Conservation (phyloP, 2,329 filamentous ascomycete genomes). For the Claviceps pusilla region DNA sequence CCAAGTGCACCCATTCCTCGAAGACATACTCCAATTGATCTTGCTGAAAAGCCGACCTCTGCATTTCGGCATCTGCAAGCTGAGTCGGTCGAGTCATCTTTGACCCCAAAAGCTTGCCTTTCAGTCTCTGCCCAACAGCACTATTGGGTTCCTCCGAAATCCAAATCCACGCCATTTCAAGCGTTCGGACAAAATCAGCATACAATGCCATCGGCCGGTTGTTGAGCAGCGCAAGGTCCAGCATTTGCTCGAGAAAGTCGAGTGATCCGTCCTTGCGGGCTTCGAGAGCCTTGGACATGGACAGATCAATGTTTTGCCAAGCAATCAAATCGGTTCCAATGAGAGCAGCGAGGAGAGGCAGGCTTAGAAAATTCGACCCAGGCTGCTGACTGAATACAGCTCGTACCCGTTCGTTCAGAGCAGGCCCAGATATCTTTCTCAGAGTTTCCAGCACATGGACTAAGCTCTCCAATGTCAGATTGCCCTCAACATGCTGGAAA, state of each 20-base stretch:
- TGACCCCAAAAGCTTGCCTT: slow-evolving; percentile 40
- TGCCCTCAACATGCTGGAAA: slow-evolving; percentile 39
- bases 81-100: slow-evolving; percentile 22
- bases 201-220: slow-evolving; percentile 65
- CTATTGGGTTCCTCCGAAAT: slow-evolving; percentile 57
- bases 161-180: slow-evolving; percentile 72
- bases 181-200: slow-evolving; percentile 70
- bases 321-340: slow-evolving; percentile 46
- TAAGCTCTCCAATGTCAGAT: slow-evolving; percentile 43
- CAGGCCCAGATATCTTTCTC: slow-evolving; percentile 42
- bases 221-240: slow-evolving; percentile 65
- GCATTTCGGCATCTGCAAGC: slow-evolving; percentile 38
- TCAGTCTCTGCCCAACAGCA: slow-evolving; percentile 52
- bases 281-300: slow-evolving; percentile 57
- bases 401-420: slow-evolving; percentile 39
- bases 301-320: slow-evolving; percentile 51
- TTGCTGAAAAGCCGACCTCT: slow-evolving; percentile 34
- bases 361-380: slow-evolving; percentile 38
- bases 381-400: slow-evolving; percentile 42
- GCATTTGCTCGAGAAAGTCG: slow-evolving; percentile 63
- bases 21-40: slow-evolving; percentile 92
- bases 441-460: slow-evolving; percentile 47
- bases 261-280: slow-evolving; percentile 57
- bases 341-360: slow-evolving; percentile 42
- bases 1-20: slow-evolving; percentile 82